A percentile compares a stretch with the other conserved stretches of the same genome.
These are phyloP conservation scores for Pythium guiyangense DNA, from an alignment of 352 stramenopile genomes.

Conservation along the genomic window DNA sequence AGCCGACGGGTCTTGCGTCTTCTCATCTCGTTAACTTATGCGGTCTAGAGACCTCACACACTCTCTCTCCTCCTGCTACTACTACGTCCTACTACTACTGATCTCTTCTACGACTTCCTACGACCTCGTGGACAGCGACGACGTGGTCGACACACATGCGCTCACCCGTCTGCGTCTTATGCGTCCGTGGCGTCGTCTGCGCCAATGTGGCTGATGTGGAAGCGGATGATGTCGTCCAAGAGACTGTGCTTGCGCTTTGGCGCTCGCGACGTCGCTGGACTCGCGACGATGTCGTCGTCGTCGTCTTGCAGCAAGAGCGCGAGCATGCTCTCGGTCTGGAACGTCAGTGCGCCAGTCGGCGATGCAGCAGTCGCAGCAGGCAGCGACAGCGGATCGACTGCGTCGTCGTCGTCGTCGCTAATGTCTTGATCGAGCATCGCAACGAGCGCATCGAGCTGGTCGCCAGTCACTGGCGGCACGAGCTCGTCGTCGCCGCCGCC, in stretches of 20 bases:
- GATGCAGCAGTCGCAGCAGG: neutral
- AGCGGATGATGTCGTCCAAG: slow-evolving; percentile 43
- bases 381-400: neutral
- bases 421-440: slow-evolving; percentile 29
- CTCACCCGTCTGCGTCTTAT: neutral
- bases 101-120: no score
- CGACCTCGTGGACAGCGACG: no score
- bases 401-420: neutral
- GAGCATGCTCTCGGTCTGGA: slow-evolving; percentile 5
- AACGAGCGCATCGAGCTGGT: slow-evolving; percentile 36
- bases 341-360: neutral
- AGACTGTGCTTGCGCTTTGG: slow-evolving; percentile 17
- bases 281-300: neutral
- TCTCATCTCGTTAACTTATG: neutral
- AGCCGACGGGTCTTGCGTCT: no score
- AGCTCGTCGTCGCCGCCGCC: slow-evolving; percentile 17
- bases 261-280: neutral
- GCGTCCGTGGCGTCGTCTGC: neutral
- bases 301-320: slow-evolving; percentile 10
- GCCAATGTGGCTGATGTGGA: slow-evolving; percentile 30
- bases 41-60: no score
- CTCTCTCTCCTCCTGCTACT: no score
- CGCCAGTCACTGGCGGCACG: neutral
- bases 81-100: no score
- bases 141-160: neutral